A percentile compares a stretch with the other conserved stretches of the same genome.
Evolutionary conservation across 2,329 filamentous ascomycete species (phyloP).

Genomic region (Niveomyces coronatus): DNA sequence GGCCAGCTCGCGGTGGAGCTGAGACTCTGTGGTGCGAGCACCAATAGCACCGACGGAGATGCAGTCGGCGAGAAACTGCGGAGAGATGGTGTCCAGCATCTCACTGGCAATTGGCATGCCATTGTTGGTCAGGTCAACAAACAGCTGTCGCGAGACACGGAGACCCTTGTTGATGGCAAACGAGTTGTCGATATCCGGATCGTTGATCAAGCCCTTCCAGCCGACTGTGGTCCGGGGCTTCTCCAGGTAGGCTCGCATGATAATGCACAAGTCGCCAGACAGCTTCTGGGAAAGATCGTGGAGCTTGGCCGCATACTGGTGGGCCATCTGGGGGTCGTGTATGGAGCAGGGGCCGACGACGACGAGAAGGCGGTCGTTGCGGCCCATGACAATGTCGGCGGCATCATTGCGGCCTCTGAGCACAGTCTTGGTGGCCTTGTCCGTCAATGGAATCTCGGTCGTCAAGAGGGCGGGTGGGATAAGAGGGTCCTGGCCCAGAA

Average conservation of each 20-base stretch:
- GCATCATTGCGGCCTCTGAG: constrained; percentile 59
- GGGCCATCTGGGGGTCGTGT: constrained; percentile 79
- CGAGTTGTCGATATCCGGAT: constrained; percentile 92
- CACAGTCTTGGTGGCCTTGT: constrained; percentile 54
- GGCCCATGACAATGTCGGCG: constrained; percentile 66
- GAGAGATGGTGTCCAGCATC: constrained; percentile 98
- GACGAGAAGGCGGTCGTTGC: constrained; percentile 81
- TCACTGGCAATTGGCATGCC: constrained; percentile 95
- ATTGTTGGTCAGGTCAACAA: constrained; percentile 73
- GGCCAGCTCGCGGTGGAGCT: constrained; percentile 91
- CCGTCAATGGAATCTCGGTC: constrained; percentile 68
- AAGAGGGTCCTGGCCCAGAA: constrained; percentile 87
- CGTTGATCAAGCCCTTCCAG: constrained; percentile 99
- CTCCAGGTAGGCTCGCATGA: constrained; percentile 98
- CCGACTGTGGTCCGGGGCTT: constrained; percentile 97
- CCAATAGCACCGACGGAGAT: constrained; percentile 94
- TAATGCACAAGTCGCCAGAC: constrained; percentile 72
- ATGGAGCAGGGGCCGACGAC: constrained; percentile 95
- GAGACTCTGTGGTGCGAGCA: constrained; percentile 90
- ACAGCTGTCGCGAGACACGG: constrained; percentile 82
- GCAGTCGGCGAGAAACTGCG: constrained; percentile 92
- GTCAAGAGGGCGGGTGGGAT: constrained; percentile 82
- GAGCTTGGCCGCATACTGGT: constrained; percentile 79
- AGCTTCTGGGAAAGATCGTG: constrained; percentile 71
- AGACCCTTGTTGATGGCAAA: constrained; percentile 99